Base-by-base conservation (phyloP, 164 flowering plant genomes). In the Nelumbo lutea region DNA sequence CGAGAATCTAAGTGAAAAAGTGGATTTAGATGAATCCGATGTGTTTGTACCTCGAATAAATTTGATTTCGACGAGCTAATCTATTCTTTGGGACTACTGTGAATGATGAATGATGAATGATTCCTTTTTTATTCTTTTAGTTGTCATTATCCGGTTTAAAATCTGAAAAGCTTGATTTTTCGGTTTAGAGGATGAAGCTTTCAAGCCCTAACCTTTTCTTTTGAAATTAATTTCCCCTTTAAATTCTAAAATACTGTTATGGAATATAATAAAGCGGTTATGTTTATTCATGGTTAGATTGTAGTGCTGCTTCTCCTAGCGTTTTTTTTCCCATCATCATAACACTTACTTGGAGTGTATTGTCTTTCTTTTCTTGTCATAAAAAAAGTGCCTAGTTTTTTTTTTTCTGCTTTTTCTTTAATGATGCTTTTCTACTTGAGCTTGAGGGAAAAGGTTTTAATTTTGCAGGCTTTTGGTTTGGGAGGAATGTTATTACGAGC, bases 401-500 rank as follows among this genome's bases (percentile, higher is more conserved):
- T 27, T 27, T 27, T 27, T 27, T 27, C 27, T 27, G 27, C 27
- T 27, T 27, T 27, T 27, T 27, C 27, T 27, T 27, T 27, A 27
- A 27, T 27, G 27, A 27, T 27, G 27, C 27, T 27, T 27, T 27
- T 27, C 27, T 27, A 27, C 62, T 67, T 58, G 44, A 40, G 68
- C 61, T 51, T 72, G 59, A 63, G 57, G 48, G 27, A 27, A 55
- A 42, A 7, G 57, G 27, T 61, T 69, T 61, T 47, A 45, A 52
- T 59, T 64, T 77, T 14, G 60, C 85, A 93, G 98, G 82, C 77
- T 93, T 62, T 82, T 93, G 75, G 86, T 90, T 43, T 91, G 97
- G 98, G 98, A 88, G 78, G 97, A 91, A 65, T 84, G 84, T 73
- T 76, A 91, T 73, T 81, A 78, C 71, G 90, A 83, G 59, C 65